These are phyloP conservation scores for Citrus hindsii DNA, from an alignment of 345 rosid genomes.

Conservation along the genomic window DNA sequence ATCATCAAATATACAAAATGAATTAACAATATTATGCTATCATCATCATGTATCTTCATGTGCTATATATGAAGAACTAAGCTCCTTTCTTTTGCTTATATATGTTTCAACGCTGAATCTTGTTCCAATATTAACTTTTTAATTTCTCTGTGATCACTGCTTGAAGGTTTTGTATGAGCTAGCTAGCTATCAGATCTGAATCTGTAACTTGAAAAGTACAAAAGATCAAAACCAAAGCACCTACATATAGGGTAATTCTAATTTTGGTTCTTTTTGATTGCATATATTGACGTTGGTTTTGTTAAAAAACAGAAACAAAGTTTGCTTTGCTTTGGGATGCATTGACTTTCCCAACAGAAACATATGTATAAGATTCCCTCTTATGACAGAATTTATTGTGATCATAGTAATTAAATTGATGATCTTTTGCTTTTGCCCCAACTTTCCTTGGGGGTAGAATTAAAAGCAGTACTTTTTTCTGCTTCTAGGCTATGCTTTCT, in stretches of 20 bases:
- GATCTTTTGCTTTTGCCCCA: neutral
- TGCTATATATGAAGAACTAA: neutral
- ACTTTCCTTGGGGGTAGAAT: neutral
- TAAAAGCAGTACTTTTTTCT: neutral
- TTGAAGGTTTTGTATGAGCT: neutral
- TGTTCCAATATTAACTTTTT: neutral
- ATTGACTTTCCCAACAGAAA: constrained; percentile 11
- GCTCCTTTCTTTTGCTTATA: neutral
- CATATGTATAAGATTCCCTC: neutral
- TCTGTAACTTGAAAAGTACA: neutral
- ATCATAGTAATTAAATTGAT: neutral
- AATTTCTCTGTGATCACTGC: neutral
- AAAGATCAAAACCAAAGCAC: neutral
- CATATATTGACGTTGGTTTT: constrained; percentile 1
- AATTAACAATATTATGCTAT: neutral
- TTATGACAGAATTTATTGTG: neutral
- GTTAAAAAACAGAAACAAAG: neutral
- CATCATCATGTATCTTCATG: neutral
- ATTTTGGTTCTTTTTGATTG: neutral
- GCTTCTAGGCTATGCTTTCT: neutral
- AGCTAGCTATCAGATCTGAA: constrained; percentile 8
- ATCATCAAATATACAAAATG: neutral
- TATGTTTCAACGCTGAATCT: neutral
- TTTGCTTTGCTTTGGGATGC: no score
- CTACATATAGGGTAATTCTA: neutral